Evolutionary conservation across 768 basidiomycete species (phyloP), one percentile per base, ranked within the genome.

Genomic region (Leccinum boreale): DNA sequence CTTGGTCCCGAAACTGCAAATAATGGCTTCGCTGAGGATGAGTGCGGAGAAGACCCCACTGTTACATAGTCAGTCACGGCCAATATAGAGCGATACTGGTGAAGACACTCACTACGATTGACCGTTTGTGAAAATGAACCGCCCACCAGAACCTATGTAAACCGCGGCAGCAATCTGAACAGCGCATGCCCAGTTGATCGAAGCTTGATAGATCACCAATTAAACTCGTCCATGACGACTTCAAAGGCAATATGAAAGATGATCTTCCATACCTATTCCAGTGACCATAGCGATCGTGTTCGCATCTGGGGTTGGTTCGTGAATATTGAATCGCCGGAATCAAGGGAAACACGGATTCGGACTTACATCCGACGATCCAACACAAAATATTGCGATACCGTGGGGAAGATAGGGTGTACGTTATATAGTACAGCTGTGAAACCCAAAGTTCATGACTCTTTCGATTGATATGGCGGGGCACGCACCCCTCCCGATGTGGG

Each of bases 11-110:
- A 89, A 73, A 62, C 85, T 85, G 60, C 86, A 89, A 12, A 87
- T 67, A 14, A 84, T 58, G 0, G 81, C 87, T 67, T 90, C 86
- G 2, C 79, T 74, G 17, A 86, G 42, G 7, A 90, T 70, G 46
- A 92, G 72, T 9, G 78, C 85, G 36, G 72, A 76, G 62, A 83
- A 91, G 5, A 89, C 78, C 5, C 81, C 86, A 62, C 88, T 89
- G 50, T 17, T 14, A 23, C 5, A 45, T 28, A 74, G 62, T 19
- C 74, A 71, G 39, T 80, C 72, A 59, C 76, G 67, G 1, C 69
- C 29, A 29, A 29, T 29, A 29, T 29, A 10, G 10, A 29, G 29
- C 11, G 24, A 53, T 17, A 69, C 1, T 74, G 75, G 3, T 69
- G 73, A 28, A 60, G 67, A 53, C 70, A 72, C 73, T 60, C 63